phyloP scores from a whole-genome alignment of 768 basidiomycete genomes.

The Mycena albidolilacea region DNA sequence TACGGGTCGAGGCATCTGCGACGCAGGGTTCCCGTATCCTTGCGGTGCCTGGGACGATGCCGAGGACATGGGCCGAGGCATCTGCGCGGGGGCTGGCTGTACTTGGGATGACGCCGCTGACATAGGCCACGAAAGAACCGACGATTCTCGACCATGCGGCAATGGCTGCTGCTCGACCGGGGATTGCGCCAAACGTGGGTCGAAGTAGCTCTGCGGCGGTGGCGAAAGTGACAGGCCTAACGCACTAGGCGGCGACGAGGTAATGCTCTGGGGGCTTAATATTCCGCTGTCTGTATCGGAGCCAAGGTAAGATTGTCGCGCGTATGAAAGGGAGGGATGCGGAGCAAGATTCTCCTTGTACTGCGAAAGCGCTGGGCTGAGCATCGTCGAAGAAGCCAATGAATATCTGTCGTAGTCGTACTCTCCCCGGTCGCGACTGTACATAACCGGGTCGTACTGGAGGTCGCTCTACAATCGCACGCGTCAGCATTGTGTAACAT shows the following conservation, averaged over 20 bases:
- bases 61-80: background rate
- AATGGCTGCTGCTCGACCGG: background rate
- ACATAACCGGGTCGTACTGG: constrained; percentile 71
- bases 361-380: constrained; percentile 13
- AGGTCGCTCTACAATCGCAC: constrained; percentile 59
- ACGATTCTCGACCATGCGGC: constrained; percentile 10
- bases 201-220: constrained; percentile 28
- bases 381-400: constrained; percentile 53
- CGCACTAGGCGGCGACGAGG: background rate
- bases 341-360: background rate
- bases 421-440: constrained; percentile 73
- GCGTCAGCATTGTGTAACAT: constrained; percentile 16
- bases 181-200: background rate
- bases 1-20: background rate
- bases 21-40: background rate
- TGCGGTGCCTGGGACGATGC: background rate
- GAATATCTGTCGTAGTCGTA: constrained; percentile 78
- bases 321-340: constrained; percentile 11
- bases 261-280: constrained; percentile 17
- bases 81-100: background rate
- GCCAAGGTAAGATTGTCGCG: constrained; percentile 18
- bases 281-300: constrained; percentile 19
- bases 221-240: background rate
- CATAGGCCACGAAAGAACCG: background rate
- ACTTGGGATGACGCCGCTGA: constrained; percentile 9